These are phyloP conservation scores for Backusella australiensis DNA, from an alignment of 192 early-diverging fungal genomes.

Conservation along the genomic window DNA sequence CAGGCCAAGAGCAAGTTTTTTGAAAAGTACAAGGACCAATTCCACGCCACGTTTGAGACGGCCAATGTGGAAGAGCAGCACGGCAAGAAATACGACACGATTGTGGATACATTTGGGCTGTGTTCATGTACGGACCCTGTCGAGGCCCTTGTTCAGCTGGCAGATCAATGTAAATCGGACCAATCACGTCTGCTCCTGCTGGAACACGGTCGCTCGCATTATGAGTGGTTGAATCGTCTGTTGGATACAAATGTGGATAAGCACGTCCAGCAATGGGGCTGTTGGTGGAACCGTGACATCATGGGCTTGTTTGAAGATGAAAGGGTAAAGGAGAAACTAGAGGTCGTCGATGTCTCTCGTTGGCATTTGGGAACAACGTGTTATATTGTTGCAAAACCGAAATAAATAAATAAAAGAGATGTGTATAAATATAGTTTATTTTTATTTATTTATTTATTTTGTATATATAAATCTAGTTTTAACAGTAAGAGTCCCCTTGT, in stretches of 20 bases:
- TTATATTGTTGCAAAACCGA: constrained; percentile 46
- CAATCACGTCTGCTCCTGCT: constrained; percentile 53
- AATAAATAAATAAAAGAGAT: neutral
- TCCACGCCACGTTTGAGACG: constrained; percentile 23
- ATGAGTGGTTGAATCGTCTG: constrained; percentile 51
- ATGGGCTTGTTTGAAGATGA: constrained; percentile 47
- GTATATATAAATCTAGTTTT: neutral
- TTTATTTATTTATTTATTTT: neutral
- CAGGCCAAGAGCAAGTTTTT: constrained; percentile 36
- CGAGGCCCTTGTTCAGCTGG: constrained; percentile 42
- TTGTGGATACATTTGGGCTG: constrained; percentile 67
- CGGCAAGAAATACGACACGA: constrained; percentile 50
- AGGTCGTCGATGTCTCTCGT: constrained; percentile 43
- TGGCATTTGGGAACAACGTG: constrained; percentile 71
- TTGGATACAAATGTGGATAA: constrained; percentile 56
- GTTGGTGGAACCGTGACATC: constrained; percentile 72
- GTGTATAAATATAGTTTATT: neutral
- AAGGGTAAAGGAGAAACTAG: constrained; percentile 43
- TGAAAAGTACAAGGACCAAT: constrained; percentile 25
- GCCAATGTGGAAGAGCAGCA: constrained; percentile 39
- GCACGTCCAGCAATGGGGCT: constrained; percentile 65
- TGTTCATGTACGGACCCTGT: constrained; percentile 60
- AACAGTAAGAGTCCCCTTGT: neutral
- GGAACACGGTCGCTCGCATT: constrained; percentile 61
- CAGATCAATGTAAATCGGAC: constrained; percentile 39